phyloP scores from a whole-genome alignment of 106 monocot genomes.

The Dendrobium officinale region DNA sequence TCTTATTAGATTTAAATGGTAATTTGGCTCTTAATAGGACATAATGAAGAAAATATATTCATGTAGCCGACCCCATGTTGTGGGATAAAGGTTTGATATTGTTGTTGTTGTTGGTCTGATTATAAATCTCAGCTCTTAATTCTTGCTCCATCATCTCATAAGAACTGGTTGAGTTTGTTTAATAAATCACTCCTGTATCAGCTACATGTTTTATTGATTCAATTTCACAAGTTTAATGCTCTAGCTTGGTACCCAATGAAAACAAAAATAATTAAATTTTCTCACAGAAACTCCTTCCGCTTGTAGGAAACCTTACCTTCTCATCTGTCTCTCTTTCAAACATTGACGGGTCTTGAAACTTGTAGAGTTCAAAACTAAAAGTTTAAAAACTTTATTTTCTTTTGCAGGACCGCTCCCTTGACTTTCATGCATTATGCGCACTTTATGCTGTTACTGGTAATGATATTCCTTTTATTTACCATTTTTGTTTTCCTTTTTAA shows the following conservation, averaged over 20 bases:
- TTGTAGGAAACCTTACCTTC: not conserved
- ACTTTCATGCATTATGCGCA: conserved; percentile 94
- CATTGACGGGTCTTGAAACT: not conserved
- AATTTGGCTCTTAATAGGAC: no score
- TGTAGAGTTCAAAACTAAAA: not conserved
- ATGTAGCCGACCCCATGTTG: no score
- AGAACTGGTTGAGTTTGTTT: not conserved
- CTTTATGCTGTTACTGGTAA: conserved; percentile 98
- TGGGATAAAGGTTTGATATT: no score
- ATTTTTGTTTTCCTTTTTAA: not conserved
- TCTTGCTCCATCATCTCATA: not conserved
- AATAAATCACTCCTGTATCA: not conserved
- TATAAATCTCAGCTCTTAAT: not conserved
- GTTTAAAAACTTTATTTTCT: not conserved
- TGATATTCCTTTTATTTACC: not conserved
- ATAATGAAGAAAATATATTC: no score
- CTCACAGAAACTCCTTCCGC: not conserved
- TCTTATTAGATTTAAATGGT: no score
- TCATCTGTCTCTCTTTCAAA: not conserved
- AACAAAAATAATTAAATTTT: not conserved
- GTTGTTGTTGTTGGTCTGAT: no score
- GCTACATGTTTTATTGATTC: not conserved
- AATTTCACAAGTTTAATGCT: not conserved
- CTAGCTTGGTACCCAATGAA: not conserved
- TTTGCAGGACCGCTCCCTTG: conserved; percentile 92